Evolutionary conservation across 371 early-diverging fungal species (phyloP), one percentile per base, ranked within the genome.

Genomic region (Mucor ambiguus): DNA sequence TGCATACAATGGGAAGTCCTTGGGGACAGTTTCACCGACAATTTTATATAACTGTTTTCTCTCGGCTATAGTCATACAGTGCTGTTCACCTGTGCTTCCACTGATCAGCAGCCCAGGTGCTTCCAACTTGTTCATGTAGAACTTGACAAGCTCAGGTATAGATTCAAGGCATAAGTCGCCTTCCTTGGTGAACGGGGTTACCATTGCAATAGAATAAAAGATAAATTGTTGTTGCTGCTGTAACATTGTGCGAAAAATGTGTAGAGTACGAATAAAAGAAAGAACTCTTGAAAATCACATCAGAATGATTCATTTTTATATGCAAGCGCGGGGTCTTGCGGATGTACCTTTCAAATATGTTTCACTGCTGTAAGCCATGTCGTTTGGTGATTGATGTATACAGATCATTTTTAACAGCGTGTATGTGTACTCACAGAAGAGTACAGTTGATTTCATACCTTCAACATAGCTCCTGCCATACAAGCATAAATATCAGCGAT

Each of bases 61-160:
- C 43, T 75, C 75, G 4, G 20, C 65, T 30, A 75, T 63, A 1
- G 69, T 67, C 67, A 75, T 64, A 30, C 72, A 72, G 64, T 75
- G 75, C 24, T 75, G 75, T 44, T 75, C 75, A 38, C 75, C 75
- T 16, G 75, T 75, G 5, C 60, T 44, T 5, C 75, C 75, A 26
- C 72, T 69, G 11, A 75, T 62, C 22, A 75, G 59, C 16, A 75
- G 64, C 5, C 72, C 75, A 20, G 75, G 75, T n/a, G 66, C 63
- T 4, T 58, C 41, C 14, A 60, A 28, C 41, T 72, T 60, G 26
- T 66, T 11, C 37, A 73, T 20, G 41, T 75, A 75, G 28, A 66
- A 75, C 28, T 69, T 49, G 2, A 72, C 70, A 2, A 75, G 64
- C 9, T 30, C 54, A 22, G 75, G 69, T 5, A 75, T 67, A 14